Percentiles rank a stretch among this genome's conserved stretches.
Evolutionary conservation across 331 rosid species (phyloP).

Genomic region (Malus hybrid): DNA sequence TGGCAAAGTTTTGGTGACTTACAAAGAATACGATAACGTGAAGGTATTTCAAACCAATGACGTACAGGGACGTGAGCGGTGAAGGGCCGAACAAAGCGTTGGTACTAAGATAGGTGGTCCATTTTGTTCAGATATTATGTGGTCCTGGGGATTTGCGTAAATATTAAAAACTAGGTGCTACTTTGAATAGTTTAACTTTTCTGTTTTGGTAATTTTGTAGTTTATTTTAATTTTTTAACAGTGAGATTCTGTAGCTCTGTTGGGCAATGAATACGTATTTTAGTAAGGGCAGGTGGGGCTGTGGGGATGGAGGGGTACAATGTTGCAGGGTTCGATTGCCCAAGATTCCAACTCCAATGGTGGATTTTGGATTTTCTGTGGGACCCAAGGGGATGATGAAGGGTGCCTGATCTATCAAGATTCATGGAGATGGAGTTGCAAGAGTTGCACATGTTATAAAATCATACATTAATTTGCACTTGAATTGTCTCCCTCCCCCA

Average conservation of each 20-base stretch:
- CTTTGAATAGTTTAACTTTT: not conserved
- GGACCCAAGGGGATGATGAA: not conserved
- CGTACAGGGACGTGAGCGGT: fast-evolving
- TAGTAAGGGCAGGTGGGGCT: not conserved
- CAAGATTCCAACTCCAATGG: not conserved
- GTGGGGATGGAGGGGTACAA: not conserved
- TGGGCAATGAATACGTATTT: too few relatives aligned
- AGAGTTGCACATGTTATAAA: too few relatives aligned
- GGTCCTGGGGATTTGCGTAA: not conserved
- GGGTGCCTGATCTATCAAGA: not conserved
- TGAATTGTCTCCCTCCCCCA: too few relatives aligned
- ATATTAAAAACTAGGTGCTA: not conserved
- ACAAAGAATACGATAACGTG: fast-evolving
- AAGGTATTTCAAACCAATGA: too few relatives aligned
- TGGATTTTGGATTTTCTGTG: not conserved
- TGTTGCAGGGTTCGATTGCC: not conserved
- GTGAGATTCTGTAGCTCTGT: constrained; percentile 5
- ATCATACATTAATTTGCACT: too few relatives aligned
- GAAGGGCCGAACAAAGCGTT: not conserved
- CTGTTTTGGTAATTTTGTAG: not conserved
- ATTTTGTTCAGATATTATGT: not conserved
- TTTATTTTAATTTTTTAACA: not conserved
- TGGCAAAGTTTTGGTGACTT: not conserved
- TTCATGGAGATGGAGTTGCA: too few relatives aligned
- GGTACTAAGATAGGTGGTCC: not conserved